These are phyloP conservation scores for Rhynchosporium graminicola DNA, from an alignment of 2,329 filamentous ascomycete genomes.

Conservation along the genomic window DNA sequence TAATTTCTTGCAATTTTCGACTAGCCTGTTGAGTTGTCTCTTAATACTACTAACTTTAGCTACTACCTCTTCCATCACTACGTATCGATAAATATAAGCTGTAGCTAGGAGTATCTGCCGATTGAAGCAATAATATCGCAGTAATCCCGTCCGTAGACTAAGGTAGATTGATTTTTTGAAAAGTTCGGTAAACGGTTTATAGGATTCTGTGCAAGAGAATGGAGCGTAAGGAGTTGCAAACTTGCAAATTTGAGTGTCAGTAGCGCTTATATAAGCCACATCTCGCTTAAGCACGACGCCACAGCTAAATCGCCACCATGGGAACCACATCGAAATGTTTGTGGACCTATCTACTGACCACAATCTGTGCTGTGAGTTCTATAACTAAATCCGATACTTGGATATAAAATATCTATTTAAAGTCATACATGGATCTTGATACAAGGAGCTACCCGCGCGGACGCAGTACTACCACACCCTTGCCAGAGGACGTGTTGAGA, in stretches of 20 bases:
- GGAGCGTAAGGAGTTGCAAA: not conserved
- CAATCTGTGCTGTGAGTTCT: not conserved
- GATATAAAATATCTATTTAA: not conserved
- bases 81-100: conserved; percentile 6
- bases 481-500: conserved; percentile 4
- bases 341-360: not conserved
- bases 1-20: conserved; percentile 17
- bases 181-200: not conserved
- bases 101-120: not conserved
- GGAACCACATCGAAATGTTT: not conserved
- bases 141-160: not conserved
- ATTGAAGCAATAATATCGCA: not conserved
- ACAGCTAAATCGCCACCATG: not conserved
- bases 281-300: not conserved
- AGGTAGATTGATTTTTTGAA: not conserved
- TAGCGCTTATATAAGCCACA: conserved; percentile 5
- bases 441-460: not conserved
- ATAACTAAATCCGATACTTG: not conserved
- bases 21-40: conserved; percentile 8
- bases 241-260: not conserved
- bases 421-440: not conserved
- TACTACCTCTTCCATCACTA: conserved; percentile 12
- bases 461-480: not conserved
- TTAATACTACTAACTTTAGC: conserved; percentile 17
- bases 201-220: not conserved